Evolutionary conservation across 768 basidiomycete species (phyloP).

Genomic region (Harrya chromipes): DNA sequence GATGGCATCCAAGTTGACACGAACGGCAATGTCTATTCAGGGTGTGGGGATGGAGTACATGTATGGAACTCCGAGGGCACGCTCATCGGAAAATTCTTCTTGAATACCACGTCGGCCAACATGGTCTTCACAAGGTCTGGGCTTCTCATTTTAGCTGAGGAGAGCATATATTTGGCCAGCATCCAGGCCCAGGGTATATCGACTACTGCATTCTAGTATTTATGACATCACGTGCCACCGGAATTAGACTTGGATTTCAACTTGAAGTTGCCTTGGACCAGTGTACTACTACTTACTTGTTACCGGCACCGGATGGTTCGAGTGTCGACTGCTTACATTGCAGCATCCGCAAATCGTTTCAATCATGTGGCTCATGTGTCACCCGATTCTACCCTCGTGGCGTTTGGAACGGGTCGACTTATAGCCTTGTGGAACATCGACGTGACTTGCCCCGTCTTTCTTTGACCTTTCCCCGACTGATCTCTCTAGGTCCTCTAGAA

Average conservation of each 20-base stretch:
- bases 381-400: constrained; percentile 37
- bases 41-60: constrained; percentile 65
- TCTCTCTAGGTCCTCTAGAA: constrained; percentile 36
- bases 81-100: constrained; percentile 64
- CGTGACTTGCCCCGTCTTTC: constrained; percentile 32
- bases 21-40: constrained; percentile 63
- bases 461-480: not conserved
- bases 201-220: constrained; percentile 6
- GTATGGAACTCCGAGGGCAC: constrained; percentile 56
- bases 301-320: constrained; percentile 8
- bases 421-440: constrained; percentile 59
- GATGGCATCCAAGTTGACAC: constrained; percentile 56
- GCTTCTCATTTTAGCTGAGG: constrained; percentile 40
- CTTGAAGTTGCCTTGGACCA: too few relatives aligned
- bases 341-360: constrained; percentile 48
- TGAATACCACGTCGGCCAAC: constrained; percentile 35
- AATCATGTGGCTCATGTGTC: constrained; percentile 38
- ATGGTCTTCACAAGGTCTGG: constrained; percentile 40
- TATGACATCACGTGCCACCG: constrained; percentile 6
- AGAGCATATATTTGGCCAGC: constrained; percentile 37
- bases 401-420: constrained; percentile 54
- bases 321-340: constrained; percentile 38
- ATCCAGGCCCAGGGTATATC: constrained; percentile 33
- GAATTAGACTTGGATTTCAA: too few relatives aligned
- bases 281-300: not conserved